These are phyloP conservation scores for Strombidium stylifer DNA, from an alignment of 73 alveolate genomes.

Conservation along the genomic window DNA sequence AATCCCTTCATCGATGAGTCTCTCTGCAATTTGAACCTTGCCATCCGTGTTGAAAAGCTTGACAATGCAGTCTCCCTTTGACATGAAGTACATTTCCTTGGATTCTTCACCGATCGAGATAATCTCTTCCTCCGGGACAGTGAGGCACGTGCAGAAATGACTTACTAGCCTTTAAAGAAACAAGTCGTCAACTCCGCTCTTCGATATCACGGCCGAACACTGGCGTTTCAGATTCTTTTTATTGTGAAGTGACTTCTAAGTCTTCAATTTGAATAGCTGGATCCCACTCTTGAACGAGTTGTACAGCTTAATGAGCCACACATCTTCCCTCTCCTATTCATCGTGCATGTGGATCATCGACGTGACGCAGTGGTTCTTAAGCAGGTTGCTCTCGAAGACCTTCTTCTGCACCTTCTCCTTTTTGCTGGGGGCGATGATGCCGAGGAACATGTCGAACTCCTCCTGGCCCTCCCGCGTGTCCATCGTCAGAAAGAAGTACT, in stretches of 20 bases:
- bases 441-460: conserved; percentile 34
- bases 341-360: background rate
- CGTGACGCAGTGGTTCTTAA: background rate
- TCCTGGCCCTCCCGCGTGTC: conserved; percentile 37
- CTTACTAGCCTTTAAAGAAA: too few species aligned
- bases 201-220: too few species aligned
- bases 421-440: conserved; percentile 44
- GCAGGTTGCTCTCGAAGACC: conserved; percentile 20
- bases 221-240: too few species aligned
- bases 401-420: conserved; percentile 29
- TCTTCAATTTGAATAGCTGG: background rate
- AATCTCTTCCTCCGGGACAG: conserved; percentile 39
- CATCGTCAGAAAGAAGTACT: conserved; percentile 22
- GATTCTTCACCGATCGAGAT: background rate
- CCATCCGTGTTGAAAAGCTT: conserved; percentile 3
- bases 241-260: conserved; percentile 3
- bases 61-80: conserved; percentile 52
- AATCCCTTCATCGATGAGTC: conserved; percentile 22
- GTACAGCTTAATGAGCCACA: too few species aligned
- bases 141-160: conserved; percentile 8
- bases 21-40: background rate
- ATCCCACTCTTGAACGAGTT: background rate
- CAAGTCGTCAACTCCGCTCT: too few species aligned
- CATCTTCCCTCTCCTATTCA: conserved; percentile 5
- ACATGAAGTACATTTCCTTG: conserved; percentile 45